Conservation (phyloP, 768 basidiomycete species). For the Hericium coralloides region DNA sequence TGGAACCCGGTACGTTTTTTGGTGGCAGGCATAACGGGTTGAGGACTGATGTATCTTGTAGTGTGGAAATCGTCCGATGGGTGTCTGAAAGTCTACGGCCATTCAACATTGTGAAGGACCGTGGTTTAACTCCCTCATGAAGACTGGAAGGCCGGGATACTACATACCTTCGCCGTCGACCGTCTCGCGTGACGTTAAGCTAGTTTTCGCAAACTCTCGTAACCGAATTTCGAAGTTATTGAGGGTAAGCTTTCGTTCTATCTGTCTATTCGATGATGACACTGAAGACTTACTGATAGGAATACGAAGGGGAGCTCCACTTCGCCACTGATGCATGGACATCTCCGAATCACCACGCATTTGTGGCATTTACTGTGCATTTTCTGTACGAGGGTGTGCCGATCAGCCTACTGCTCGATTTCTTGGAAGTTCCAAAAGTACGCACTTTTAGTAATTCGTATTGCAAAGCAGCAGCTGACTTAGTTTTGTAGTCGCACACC, state of each 20-base stretch:
- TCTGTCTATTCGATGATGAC: background rate
- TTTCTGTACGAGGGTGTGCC: conserved; percentile 22
- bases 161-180: conserved; percentile 26
- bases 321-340: conserved; percentile 32
- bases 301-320: conserved; percentile 21
- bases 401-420: conserved; percentile 23
- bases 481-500: conserved; percentile 19
- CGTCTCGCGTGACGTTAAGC: conserved; percentile 24
- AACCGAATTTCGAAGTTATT: conserved; percentile 17
- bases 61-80: too few relatives aligned
- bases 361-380: conserved; percentile 25
- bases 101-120: too few relatives aligned
- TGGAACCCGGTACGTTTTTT: too few relatives aligned
- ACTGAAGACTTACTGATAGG: conserved; percentile 9
- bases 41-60: too few relatives aligned
- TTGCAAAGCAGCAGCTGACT: background rate
- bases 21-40: too few relatives aligned
- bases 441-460: background rate
- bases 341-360: conserved; percentile 26
- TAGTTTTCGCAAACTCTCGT: conserved; percentile 18
- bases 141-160: conserved; percentile 24
- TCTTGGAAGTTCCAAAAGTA: conserved; percentile 27
- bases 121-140: conserved; percentile 17
- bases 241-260: background rate
- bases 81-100: too few relatives aligned